Base-by-base conservation (phyloP, 352 stramenopile genomes). In the Globisporangium nunn region DNA sequence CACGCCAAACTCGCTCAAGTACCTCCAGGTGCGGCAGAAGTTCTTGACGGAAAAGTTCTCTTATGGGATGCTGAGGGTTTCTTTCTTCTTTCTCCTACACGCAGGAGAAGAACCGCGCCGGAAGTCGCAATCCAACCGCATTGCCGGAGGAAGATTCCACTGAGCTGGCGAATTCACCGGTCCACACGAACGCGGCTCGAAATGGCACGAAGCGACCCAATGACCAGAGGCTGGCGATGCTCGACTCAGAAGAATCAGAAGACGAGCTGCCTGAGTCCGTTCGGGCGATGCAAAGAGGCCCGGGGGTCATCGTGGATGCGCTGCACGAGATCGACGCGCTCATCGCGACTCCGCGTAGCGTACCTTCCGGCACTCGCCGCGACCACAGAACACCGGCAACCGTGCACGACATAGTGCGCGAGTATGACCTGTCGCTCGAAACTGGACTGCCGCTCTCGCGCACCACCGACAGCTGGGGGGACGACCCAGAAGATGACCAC, bases 1-100 rank as follows among this genome's bases (percentile, higher is more conserved):
- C 54, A 91, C 78, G 4, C 81, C 81, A 0, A 91, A 88, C 54
- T 85, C 78, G 40, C 58, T 88, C 43, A 89, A 84, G 54, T 67
- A 87, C 59, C 56, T 91, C 3, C 78, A 89, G 75, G 81, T 87
- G 31, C 23, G 8, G 11, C 28, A 35, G 39, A 2, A 33, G 11
- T 4, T 58, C 23, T 23, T 23, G 23, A 23, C 23, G 23, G 23
- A 23, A 23, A 23, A 23, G 33, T 37, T 8, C 6, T 37, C 33
- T 37, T 8, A 8, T 37, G 6, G 33, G 33, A 37, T 37, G 33
- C 33, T 37, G 10, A 37, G 6, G 33, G 6, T 8, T 37, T 8
- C 6, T 11, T 8, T 37, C 33, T 37, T 46, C 12, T 51, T 10
- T 23, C 23, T 23, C 23, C 23, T 23, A 23, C 23, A 23, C 23